Evolutionary conservation across 2,329 filamentous ascomycete species (phyloP), one percentile per base, ranked within the genome.

Genomic region (Trichoderma simmonsii): DNA sequence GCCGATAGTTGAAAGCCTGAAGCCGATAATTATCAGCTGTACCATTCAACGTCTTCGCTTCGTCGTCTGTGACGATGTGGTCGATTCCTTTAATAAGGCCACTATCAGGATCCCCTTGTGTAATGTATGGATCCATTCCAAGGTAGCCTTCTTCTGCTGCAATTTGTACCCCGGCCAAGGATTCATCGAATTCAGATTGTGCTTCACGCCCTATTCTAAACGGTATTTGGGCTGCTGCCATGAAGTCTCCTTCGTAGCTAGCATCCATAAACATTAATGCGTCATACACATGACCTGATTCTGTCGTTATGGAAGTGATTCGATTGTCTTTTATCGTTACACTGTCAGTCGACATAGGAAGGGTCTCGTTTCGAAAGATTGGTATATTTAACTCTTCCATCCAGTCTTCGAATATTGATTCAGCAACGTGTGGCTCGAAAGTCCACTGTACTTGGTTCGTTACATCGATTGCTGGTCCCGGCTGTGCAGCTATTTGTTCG

Each of bases 161-260:
- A 9, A 71, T 63, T 5, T 51, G 61, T 12, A 64, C 18, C 26
- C 75, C 75, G 4, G 75, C 75, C 6, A 75, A 61, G 6, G 69
- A 70, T 61, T 75, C 74, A 1, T 11, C 30, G 66, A 75, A 77
- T 6, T 56, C 63, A 6, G 48, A 39, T 28, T 34, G 39, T 15
- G 70, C 51, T 57, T 76, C 76, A 28, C 75, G 75, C 14, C 74
- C 75, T 34, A 70, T 51, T 18, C 57, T 72, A 34, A 70, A 75
- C 1, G 74, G 64, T 8, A 75, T 71, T 3, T 70, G 72, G 2
- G 74, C 72, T 5, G 75, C 75, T 14, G 75, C 76, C 39, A 77
- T 73, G 3, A 78, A 71, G 43, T 78, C 77, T 9, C 77, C 77
- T 32, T 78, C 77, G 51, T 78, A 78, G 12, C 75, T 75, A 6